Percentiles rank a stretch among this genome's conserved stretches.
phyloP scores from a whole-genome alignment of 2,329 filamentous ascomycete genomes.

The Cercospora janseana region DNA sequence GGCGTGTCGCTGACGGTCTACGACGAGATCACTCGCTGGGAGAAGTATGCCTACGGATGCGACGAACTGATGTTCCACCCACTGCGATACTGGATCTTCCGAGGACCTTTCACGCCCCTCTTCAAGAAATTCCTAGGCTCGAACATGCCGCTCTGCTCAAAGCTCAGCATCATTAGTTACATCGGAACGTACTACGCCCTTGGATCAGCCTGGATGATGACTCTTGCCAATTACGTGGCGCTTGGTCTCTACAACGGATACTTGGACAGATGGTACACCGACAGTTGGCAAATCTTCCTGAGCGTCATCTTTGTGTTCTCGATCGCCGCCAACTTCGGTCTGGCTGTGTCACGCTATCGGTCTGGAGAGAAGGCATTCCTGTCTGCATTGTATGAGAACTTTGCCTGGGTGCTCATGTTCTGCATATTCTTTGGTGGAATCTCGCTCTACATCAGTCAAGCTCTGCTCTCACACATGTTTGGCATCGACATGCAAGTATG shows the following conservation, averaged over 20 bases:
- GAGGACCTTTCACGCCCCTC: slow-evolving; percentile 62
- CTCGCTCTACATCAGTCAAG: slow-evolving; percentile 76
- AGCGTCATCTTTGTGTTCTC: slow-evolving; percentile 65
- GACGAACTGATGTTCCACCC: slow-evolving; percentile 71
- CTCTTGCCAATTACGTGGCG: slow-evolving; percentile 67
- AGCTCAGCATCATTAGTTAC: slow-evolving; percentile 69
- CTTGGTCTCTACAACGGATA: slow-evolving; percentile 69
- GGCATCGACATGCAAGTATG: slow-evolving; percentile 76
- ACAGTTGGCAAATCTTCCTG: slow-evolving; percentile 64
- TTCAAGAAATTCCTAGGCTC: slow-evolving; percentile 61
- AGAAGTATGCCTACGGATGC: slow-evolving; percentile 71
- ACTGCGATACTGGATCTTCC: slow-evolving; percentile 59
- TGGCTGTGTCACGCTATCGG: slow-evolving; percentile 64
- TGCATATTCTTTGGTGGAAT: slow-evolving; percentile 81
- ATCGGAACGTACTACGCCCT: slow-evolving; percentile 72
- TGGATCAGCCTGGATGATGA: slow-evolving; percentile 65
- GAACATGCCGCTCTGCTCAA: slow-evolving; percentile 63
- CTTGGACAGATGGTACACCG: slow-evolving; percentile 65
- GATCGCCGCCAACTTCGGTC: slow-evolving; percentile 58
- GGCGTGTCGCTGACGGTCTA: slow-evolving; percentile 72
- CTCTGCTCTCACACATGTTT: slow-evolving; percentile 78
- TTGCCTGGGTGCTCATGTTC: slow-evolving; percentile 65
- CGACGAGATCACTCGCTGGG: slow-evolving; percentile 69
- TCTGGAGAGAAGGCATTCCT: slow-evolving; percentile 55
- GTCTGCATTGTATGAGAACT: slow-evolving; percentile 53